A percentile compares a stretch with the other conserved stretches of the same genome.
Evolutionary conservation across 306 rosid species (phyloP).

Genomic region (Datisca glomerata): DNA sequence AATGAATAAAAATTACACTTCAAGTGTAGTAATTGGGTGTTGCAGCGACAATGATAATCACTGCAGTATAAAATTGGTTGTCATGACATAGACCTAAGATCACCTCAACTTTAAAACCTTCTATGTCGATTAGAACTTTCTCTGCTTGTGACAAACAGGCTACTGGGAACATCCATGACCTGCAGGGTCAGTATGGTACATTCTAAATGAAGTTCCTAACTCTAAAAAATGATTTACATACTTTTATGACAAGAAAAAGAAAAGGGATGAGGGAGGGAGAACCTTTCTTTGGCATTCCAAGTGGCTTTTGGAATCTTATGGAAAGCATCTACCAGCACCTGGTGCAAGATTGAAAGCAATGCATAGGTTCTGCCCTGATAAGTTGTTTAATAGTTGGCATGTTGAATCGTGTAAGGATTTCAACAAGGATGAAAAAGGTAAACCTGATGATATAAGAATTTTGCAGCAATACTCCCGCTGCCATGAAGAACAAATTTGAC

Average conservation of each 20-base stretch:
- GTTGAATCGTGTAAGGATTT: constrained; percentile 4
- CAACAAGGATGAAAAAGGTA: constrained; percentile 3
- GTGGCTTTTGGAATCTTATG: constrained; percentile 57
- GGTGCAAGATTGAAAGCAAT: constrained; percentile 12
- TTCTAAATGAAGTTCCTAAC: not conserved
- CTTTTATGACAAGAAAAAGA: not conserved
- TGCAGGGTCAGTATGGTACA: constrained; percentile 21
- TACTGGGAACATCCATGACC: constrained; percentile 83
- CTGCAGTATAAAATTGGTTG: constrained; percentile 3
- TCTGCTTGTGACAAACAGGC: constrained; percentile 58
- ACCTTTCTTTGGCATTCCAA: constrained; percentile 86
- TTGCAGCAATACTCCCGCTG: constrained; percentile 65
- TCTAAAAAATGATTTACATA: constrained; percentile 1
- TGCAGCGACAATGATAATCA: not conserved
- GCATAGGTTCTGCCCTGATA: too few relatives aligned
- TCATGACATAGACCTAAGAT: constrained; percentile 13
- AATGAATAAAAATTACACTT: constrained; percentile 3
- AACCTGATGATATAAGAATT: constrained; percentile 69
- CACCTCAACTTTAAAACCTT: constrained; percentile 57
- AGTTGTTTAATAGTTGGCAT: too few relatives aligned
- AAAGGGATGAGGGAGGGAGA: not conserved
- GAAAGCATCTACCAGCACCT: constrained; percentile 52
- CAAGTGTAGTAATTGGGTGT: too few relatives aligned
- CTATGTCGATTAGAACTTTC: constrained; percentile 37
- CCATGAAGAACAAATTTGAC: constrained; percentile 73